Evolutionary conservation across 306 rosid genomes (phyloP), one percentile per base, ranked within the genome.

Genomic region (Nissolia schottii): DNA sequence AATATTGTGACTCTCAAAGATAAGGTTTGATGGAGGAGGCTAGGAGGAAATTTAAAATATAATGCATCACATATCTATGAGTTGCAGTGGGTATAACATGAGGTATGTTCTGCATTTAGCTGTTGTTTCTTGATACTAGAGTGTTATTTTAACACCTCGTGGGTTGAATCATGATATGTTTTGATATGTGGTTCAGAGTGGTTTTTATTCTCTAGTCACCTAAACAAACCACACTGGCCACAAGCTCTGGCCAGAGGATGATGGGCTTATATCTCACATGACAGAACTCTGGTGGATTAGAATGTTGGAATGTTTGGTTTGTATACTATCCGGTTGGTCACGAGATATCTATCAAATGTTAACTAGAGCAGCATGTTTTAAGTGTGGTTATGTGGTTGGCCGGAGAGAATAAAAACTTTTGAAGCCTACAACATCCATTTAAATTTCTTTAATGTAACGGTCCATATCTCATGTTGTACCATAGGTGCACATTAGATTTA

Each of bases 1-100:
- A 76, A 20, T 87, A 81, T 67, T 93, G 96, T 0, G 93, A 92
- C 68, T 87, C 91, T 67, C 89, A 68, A 85, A 73, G 68, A 81
- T 73, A 73, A 23, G 45, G 67, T 29, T 64, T 41, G 31, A 28
- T 77, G 7, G 35, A 67, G 61, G 11, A 48, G 5, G 28, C 67
- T 78, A 46, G 49, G 69, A 35, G 64, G 7, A 53, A 43, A 3
- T 31, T 61, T 22, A n/a, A 13, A 64, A n/a, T 40, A 51, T 51
- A 40, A 40, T 11, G 43, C 54, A 12, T 64, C 34, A 55, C 64
- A 19, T 71, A 54, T 22, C 49, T 60, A 23, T 31, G 11, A 64
- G 28, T 43, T 43, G 68, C 70, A 23, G 24, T 49, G 32, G 53
- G 27, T 43, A 48, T 40, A 65, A 66, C 43, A 29, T 18, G 57